These are phyloP conservation scores for Russula lepida DNA, from an alignment of 768 basidiomycete genomes.

Conservation along the genomic window DNA sequence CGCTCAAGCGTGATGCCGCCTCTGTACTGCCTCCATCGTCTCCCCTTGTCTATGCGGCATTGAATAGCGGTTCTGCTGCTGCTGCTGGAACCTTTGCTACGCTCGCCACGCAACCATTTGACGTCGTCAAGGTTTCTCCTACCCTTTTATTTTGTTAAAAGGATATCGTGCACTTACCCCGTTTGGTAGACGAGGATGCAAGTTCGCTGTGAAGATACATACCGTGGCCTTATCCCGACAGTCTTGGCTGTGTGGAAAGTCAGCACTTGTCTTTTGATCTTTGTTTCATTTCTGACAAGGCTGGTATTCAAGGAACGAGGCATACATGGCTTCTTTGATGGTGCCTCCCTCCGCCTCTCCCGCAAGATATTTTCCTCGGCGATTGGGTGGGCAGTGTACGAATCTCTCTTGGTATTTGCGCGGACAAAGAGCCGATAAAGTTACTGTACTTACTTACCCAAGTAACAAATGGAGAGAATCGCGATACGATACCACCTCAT, in stretches of 20 bases:
- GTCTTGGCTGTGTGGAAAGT: slow-evolving; percentile 62
- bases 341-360: slow-evolving; percentile 70
- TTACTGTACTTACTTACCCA: not conserved
- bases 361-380: slow-evolving; percentile 85
- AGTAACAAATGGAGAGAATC: too few relatives aligned
- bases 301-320: slow-evolving; percentile 63
- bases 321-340: slow-evolving; percentile 74
- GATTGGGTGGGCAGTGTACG: slow-evolving; percentile 89
- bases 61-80: slow-evolving; percentile 64
- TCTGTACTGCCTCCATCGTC: slow-evolving; percentile 35
- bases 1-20: slow-evolving; percentile 70
- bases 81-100: slow-evolving; percentile 81
- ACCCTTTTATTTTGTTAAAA: not conserved
- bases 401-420: slow-evolving; percentile 60
- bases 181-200: slow-evolving; percentile 75
- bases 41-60: slow-evolving; percentile 37
- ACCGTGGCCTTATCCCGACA: slow-evolving; percentile 64
- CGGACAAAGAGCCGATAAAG: slow-evolving; percentile 22
- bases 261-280: slow-evolving; percentile 22
- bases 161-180: not conserved
- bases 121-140: slow-evolving; percentile 72
- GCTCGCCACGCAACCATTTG: slow-evolving; percentile 82
- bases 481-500: too few relatives aligned
- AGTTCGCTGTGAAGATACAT: slow-evolving; percentile 69
- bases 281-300: not conserved